Conservation (phyloP, 371 early-diverging fungal species). For the Paraphysoderma sedebokerense region DNA sequence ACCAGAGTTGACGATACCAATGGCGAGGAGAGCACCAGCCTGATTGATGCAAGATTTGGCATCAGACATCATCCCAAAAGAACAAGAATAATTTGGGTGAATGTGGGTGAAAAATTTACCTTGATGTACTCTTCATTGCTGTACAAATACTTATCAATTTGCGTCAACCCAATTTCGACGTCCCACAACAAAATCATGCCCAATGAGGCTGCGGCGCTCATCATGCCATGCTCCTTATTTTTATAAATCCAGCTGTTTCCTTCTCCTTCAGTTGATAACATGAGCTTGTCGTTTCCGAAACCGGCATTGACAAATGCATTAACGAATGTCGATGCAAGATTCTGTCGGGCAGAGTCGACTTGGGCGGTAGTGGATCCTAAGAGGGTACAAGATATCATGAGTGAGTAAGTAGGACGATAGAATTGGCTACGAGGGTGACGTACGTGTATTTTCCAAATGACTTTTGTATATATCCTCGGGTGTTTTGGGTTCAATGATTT, state of each 20-base stretch:
- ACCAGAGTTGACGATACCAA: slow-evolving; percentile 79
- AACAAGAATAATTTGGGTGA: slow-evolving; percentile 3
- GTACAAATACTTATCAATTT: slow-evolving; percentile 87
- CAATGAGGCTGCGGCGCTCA: slow-evolving; percentile 85
- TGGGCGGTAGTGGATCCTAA: slow-evolving; percentile 30
- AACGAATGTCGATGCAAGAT: slow-evolving; percentile 89
- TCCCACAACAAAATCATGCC: slow-evolving; percentile 89
- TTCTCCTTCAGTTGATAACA: slow-evolving; percentile 56
- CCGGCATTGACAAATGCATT: slow-evolving; percentile 97
- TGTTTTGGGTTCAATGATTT: slow-evolving; percentile 84
- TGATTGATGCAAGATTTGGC: slow-evolving; percentile 8
- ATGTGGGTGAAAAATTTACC: slow-evolving; percentile 11
- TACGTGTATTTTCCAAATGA: slow-evolving; percentile 76
- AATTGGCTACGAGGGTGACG: slow-evolving; percentile 5
- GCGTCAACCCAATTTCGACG: slow-evolving; percentile 68
- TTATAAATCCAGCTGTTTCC: slow-evolving; percentile 76
- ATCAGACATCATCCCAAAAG: slow-evolving; percentile 4
- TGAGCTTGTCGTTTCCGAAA: slow-evolving; percentile 84
- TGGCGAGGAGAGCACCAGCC: slow-evolving; percentile 90
- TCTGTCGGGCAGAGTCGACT: slow-evolving; percentile 86
- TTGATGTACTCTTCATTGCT: slow-evolving; percentile 74
- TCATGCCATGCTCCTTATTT: slow-evolving; percentile 91
- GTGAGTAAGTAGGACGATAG: no score
- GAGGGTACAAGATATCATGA: no score
- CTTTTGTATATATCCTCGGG: slow-evolving; percentile 96